These are phyloP conservation scores for Tetrapisispora pingtungensis DNA, from an alignment of 805 yeast species.

Conservation along the genomic window DNA sequence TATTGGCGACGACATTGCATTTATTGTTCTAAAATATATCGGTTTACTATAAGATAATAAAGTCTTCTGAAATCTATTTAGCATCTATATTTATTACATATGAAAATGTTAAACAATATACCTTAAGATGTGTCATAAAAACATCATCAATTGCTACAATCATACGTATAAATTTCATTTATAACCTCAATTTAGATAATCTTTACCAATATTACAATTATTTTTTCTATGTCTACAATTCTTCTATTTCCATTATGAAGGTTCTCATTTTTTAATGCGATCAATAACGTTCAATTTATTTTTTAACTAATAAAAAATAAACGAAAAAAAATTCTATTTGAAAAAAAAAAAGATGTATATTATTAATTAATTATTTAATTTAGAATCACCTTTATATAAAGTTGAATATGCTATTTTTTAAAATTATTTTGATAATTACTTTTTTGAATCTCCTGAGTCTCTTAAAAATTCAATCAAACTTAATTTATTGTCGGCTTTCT, in stretches of 20 bases:
- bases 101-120: too few species aligned
- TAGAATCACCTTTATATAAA: too few species aligned
- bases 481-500: constrained; percentile 10
- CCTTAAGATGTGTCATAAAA: too few species aligned
- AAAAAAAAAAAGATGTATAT: not conserved
- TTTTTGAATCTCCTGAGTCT: not conserved
- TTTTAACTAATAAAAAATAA: too few species aligned
- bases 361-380: not conserved
- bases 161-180: too few species aligned
- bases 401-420: not conserved
- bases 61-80: not conserved
- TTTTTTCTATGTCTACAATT: too few species aligned
- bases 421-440: not conserved
- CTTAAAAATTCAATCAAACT: constrained; percentile 21
- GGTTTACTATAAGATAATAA: not conserved
- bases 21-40: not conserved
- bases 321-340: too few species aligned
- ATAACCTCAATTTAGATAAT: too few species aligned
- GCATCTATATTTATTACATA: not conserved
- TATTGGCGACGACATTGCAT: not conserved
- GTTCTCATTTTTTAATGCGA: not conserved
- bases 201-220: too few species aligned
- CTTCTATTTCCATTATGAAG: not conserved
- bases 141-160: too few species aligned
- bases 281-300: too few species aligned